Base-by-base conservation (phyloP, 2,329 filamentous ascomycete genomes). In the Conoideocrella luteorostrata region DNA sequence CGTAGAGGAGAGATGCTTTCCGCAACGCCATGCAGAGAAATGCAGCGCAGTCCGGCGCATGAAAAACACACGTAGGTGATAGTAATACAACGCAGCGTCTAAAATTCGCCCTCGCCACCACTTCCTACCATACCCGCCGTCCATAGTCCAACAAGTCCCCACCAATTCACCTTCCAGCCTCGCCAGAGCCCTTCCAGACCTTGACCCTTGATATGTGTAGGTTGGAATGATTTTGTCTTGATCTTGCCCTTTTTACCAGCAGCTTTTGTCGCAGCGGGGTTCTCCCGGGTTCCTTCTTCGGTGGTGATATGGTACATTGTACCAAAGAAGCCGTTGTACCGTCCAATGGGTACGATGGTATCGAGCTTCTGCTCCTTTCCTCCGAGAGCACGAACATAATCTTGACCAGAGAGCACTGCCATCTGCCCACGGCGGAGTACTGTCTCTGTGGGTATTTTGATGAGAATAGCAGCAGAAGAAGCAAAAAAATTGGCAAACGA, bases 391-490 rank as follows among this genome's bases (percentile, higher is more conserved):
- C 63, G 61, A 3, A 75, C 51, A 44, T 79, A 76, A 10, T 66
- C 56, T 2, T 74, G 72, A 12, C 73, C 72, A 13, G 74, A 74
- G 36, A 88, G 73, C 1, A 88, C 80, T 2, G 82, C 74, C 47
- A 93, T 84, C 64, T 98, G 93, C 5, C 88, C 91, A 47, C 93
- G 80, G 38, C 93, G 83, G 7, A 97, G 75, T 13, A 95, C 86
- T 1, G 91, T 97, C 66, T 98, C 93, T 4, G 97, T 72, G 0
- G 93, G 93, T 11, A 97, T 78, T 57, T 91, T 90, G 52, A 95
- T 65, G 55, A 93, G 86, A 24, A 97, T 77, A 39, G 95, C 90
- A 2, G 81, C 74, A 1, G 83, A 82, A 3, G 87, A 89, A 12
- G 87, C 81, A 52, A 87, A 72, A 65, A 97, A 95, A 42, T 87